A percentile compares a stretch with the other conserved stretches of the same genome.
phyloP scores from a whole-genome alignment of 2,329 filamentous ascomycete genomes.

The Drechslerella coelobrocha region DNA sequence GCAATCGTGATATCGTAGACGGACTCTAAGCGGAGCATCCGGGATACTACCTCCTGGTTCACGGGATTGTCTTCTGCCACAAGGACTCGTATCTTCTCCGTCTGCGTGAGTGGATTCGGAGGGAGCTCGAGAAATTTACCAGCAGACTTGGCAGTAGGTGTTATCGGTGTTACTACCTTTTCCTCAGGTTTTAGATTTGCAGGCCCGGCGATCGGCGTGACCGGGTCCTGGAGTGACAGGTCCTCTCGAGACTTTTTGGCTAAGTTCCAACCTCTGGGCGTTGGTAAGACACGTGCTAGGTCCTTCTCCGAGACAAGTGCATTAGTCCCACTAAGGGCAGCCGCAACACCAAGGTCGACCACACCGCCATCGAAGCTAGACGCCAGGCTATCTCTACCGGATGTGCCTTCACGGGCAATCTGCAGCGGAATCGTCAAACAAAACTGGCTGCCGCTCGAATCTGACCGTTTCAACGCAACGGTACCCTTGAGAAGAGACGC shows the following conservation, averaged over 20 bases:
- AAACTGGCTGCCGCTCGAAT: constrained; percentile 40
- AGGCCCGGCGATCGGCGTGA: not conserved
- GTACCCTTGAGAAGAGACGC: constrained; percentile 81
- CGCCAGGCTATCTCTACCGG: constrained; percentile 33
- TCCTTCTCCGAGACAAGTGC: constrained; percentile 41
- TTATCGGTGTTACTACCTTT: constrained; percentile 10
- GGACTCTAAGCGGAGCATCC: constrained; percentile 66
- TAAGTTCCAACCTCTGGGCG: constrained; percentile 28
- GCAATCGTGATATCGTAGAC: constrained; percentile 80
- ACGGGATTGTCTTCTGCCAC: constrained; percentile 81
- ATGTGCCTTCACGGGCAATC: constrained; percentile 36
- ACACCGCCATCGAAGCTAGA: constrained; percentile 33
- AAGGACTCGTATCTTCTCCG: constrained; percentile 74
- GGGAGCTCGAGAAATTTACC: constrained; percentile 45
- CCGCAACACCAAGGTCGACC: constrained; percentile 32
- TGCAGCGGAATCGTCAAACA: constrained; percentile 43
- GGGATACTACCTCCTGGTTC: constrained; percentile 69
- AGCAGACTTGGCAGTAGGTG: constrained; percentile 23
- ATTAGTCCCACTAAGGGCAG: constrained; percentile 32
- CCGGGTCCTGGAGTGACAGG: constrained; percentile 1
- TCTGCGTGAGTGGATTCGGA: constrained; percentile 34
- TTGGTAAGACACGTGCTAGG: constrained; percentile 24
- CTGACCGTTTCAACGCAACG: constrained; percentile 73
- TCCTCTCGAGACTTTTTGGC: constrained; percentile 28
- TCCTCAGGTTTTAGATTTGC: constrained; percentile 7